phyloP scores from a whole-genome alignment of 1,139 yeast genomes.

The Saccharomycopsis crataegensis region DNA sequence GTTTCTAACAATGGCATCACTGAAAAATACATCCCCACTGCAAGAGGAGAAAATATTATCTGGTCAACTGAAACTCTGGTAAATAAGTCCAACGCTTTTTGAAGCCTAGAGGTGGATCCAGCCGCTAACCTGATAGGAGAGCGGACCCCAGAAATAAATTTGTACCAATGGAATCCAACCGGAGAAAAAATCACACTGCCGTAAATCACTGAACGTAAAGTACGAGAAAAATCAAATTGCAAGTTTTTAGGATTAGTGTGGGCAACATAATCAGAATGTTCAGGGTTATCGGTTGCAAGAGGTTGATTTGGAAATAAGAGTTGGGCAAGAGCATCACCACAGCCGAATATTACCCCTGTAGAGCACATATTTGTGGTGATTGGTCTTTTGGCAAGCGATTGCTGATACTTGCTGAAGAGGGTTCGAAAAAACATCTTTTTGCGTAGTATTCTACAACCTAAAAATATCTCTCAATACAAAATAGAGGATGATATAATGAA shows the following conservation, averaged over 20 bases:
- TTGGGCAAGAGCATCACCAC: constrained; percentile 76
- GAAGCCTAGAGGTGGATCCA: background rate
- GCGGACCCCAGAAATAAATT: constrained; percentile 38
- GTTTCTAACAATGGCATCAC: constrained; percentile 64
- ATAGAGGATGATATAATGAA: background rate
- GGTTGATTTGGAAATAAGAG: constrained; percentile 37
- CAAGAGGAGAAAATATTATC: constrained; percentile 65
- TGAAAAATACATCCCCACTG: constrained; percentile 61
- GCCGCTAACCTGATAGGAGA: constrained; percentile 1
- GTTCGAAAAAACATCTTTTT: too few relatives aligned
- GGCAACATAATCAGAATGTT: constrained; percentile 20
- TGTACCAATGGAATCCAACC: constrained; percentile 65
- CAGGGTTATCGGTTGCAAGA: constrained; percentile 23
- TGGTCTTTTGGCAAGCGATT: constrained; percentile 40
- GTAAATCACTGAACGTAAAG: constrained; percentile 59
- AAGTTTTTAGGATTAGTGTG: constrained; percentile 7
- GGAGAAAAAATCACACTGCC: constrained; percentile 79
- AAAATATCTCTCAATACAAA: background rate
- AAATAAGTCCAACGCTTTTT: constrained; percentile 27
- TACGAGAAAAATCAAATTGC: constrained; percentile 39
- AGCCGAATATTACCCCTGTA: constrained; percentile 58
- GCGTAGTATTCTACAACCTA: background rate
- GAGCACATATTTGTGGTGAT: constrained; percentile 47
- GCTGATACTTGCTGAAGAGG: constrained; percentile 34
- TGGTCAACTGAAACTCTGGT: constrained; percentile 66